Conservation (phyloP, 169 alveolate genomes). For the Fabrea salina region DNA sequence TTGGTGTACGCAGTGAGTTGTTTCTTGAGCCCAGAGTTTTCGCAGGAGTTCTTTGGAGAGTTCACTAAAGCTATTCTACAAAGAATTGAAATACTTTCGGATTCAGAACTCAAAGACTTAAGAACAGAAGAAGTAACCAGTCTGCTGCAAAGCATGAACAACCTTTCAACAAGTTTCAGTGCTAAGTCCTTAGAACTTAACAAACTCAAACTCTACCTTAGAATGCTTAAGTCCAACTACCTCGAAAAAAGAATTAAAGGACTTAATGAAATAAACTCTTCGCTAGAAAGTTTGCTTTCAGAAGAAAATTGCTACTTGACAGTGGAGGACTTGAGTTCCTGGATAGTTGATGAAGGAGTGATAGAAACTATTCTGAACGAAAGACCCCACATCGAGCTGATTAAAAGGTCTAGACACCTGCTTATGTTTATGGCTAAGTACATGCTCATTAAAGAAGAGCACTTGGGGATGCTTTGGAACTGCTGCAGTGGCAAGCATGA, state of each 20-base stretch:
- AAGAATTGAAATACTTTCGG: conserved; percentile 23
- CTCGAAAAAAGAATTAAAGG: conserved; percentile 33
- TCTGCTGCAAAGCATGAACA: not conserved
- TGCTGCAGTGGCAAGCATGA: conserved; percentile 53
- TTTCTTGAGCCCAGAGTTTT: not conserved
- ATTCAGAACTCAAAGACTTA: conserved; percentile 7
- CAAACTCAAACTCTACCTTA: not conserved
- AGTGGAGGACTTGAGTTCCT: conserved; percentile 37
- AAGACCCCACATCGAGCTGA: conserved; percentile 52
- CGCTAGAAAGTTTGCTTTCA: not conserved
- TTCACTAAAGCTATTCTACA: not conserved
- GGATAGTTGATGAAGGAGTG: conserved; percentile 35
- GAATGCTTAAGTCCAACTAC: conserved; percentile 17
- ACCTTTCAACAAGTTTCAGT: not conserved
- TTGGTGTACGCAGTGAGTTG: not conserved
- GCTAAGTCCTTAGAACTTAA: not conserved
- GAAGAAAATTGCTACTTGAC: not conserved
- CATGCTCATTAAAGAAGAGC: conserved; percentile 18
- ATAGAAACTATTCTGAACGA: conserved; percentile 38
- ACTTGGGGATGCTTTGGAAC: conserved; percentile 48
- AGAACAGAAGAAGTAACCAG: not conserved
- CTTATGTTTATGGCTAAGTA: conserved; percentile 39
- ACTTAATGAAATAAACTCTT: conserved; percentile 3
- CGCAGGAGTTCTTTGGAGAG: not conserved
- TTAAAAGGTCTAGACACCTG: conserved; percentile 43